Evolutionary conservation across 768 basidiomycete species (phyloP).

Genomic region (Omphalotus guepiniiformis): DNA sequence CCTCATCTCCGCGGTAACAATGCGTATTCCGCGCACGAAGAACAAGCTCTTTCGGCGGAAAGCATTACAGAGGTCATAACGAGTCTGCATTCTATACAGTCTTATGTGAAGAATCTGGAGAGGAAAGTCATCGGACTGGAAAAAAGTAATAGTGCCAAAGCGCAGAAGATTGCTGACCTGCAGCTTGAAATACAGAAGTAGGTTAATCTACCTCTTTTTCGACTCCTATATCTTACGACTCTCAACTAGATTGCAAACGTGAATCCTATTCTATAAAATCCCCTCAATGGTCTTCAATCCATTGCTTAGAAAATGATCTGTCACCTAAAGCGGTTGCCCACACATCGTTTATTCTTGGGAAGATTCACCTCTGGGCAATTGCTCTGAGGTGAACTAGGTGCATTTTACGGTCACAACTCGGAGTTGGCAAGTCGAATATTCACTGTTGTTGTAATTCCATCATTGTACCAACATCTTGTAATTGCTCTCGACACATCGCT

Average conservation of each 20-base stretch:
- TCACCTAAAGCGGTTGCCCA: background rate
- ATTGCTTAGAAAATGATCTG: slow-evolving; percentile 6
- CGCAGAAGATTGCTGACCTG: slow-evolving; percentile 25
- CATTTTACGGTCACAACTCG: too few relatives aligned
- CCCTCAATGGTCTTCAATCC: too few relatives aligned
- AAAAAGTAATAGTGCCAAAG: slow-evolving; percentile 30
- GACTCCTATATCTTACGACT: background rate
- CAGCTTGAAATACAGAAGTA: slow-evolving; percentile 21
- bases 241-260: background rate
- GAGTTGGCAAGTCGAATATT: too few relatives aligned
- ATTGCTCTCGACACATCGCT: too few relatives aligned
- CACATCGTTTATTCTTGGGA: background rate
- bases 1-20: slow-evolving; percentile 13
- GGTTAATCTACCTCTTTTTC: slow-evolving; percentile 14
- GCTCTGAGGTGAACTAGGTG: too few relatives aligned
- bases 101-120: slow-evolving; percentile 35
- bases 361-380: too few relatives aligned
- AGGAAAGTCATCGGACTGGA: slow-evolving; percentile 31
- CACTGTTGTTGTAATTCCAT: too few relatives aligned
- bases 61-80: slow-evolving; percentile 17
- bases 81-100: slow-evolving; percentile 12
- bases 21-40: too few relatives aligned
- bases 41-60: slow-evolving; percentile 15
- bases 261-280: too few relatives aligned
- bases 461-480: too few relatives aligned